A percentile compares a stretch with the other conserved stretches of the same genome.
Evolutionary conservation across 805 yeast species (phyloP).

Genomic region (Blastobotrys parvus): DNA sequence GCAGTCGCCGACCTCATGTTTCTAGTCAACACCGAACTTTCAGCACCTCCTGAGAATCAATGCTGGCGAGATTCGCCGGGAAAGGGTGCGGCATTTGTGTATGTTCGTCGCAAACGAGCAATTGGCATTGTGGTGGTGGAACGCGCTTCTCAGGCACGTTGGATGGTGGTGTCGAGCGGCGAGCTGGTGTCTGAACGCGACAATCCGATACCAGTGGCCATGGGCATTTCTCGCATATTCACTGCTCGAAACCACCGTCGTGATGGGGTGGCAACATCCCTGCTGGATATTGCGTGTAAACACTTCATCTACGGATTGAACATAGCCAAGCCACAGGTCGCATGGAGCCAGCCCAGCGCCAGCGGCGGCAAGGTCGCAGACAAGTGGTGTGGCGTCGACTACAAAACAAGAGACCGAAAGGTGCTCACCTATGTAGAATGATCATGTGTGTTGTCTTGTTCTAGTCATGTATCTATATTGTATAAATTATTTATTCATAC

Average conservation of each 20-base stretch:
- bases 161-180: slow-evolving; percentile 34
- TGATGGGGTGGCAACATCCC: slow-evolving; percentile 34
- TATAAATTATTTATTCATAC: too few species aligned
- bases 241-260: slow-evolving; percentile 34
- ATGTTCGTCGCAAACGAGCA: slow-evolving; percentile 27
- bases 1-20: slow-evolving; percentile 30
- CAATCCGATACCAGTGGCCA: slow-evolving; percentile 18
- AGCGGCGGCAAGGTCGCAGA: slow-evolving; percentile 43
- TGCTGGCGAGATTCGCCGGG: slow-evolving; percentile 15
- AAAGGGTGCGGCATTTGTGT: slow-evolving; percentile 32
- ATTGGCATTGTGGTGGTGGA: slow-evolving; percentile 18
- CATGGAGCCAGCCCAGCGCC: slow-evolving; percentile 55
- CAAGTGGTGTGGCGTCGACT: slow-evolving; percentile 14
- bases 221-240: slow-evolving; percentile 37
- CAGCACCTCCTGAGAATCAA: slow-evolving; percentile 36
- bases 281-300: slow-evolving; percentile 33
- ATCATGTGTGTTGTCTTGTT: not conserved
- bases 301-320: slow-evolving; percentile 39
- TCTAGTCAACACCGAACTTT: slow-evolving; percentile 43
- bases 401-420: not conserved
- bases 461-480: too few species aligned
- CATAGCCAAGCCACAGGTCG: slow-evolving; percentile 33
- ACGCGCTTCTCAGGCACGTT: slow-evolving; percentile 8
- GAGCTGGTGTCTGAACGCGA: slow-evolving; percentile 29
- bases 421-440: slow-evolving; percentile 2